Evolutionary conservation across 306 rosid species (phyloP).

Genomic region (Trichosanthes truncata): DNA sequence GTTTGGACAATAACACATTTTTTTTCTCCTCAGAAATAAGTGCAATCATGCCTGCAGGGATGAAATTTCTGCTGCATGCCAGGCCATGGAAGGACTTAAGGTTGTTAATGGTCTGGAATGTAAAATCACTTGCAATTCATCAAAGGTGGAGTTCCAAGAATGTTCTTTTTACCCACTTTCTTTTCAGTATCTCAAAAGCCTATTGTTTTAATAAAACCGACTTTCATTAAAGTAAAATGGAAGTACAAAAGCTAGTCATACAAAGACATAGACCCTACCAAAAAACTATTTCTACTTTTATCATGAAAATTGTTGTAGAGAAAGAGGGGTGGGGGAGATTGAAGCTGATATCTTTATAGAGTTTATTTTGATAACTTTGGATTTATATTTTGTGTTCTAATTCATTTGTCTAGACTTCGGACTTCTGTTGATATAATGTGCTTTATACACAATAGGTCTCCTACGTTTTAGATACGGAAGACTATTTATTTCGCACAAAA

Average conservation of each 20-base stretch:
- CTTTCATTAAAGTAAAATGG: not conserved
- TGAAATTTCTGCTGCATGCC: conserved; percentile 51
- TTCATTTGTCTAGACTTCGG: not conserved
- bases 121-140: conserved; percentile 86
- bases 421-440: not conserved
- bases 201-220: not conserved
- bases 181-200: not conserved
- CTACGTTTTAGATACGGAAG: conserved; percentile 63
- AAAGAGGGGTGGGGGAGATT: not conserved
- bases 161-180: not conserved
- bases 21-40: conserved; percentile 52
- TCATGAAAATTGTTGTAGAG: not conserved
- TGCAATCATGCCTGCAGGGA: conserved; percentile 36
- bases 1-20: not conserved
- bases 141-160: conserved; percentile 44
- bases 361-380: not conserved
- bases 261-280: not conserved
- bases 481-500: conserved; percentile 43
- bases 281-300: not conserved
- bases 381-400: not conserved
- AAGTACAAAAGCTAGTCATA: not conserved
- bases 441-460: conserved; percentile 34
- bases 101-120: conserved; percentile 88
- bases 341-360: not conserved
- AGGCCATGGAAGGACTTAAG: conserved; percentile 67